Evolutionary conservation across 2,329 filamentous ascomycete species (phyloP), one percentile per base, ranked within the genome.

Genomic region (Botryotinia narcissicola): DNA sequence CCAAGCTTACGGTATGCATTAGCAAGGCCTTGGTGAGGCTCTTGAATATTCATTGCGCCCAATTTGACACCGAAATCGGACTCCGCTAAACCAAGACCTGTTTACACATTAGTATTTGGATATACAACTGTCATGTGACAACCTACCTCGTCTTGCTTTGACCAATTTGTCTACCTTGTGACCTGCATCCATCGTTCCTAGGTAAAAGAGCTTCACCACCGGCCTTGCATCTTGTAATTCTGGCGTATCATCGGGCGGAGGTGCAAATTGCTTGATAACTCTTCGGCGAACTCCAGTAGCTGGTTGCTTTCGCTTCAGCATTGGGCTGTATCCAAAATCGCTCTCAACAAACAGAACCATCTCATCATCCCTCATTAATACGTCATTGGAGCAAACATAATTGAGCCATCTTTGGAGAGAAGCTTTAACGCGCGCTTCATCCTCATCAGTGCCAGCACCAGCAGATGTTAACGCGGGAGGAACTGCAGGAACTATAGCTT

Each of bases 271-370:
- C 86, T 99, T 99, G 81, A 99, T 86, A 75, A 98, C 92, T 85
- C 98, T 98, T 81, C 96, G 89, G 76, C 96, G 90, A 78, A 99
- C 94, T 61, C 96, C 96, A 1, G 96, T 99, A 14, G 96, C 96
- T 35, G 96, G 96, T 83, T 99, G 96, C 86, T 97, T 97, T 87
- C 94, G 94, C 82, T 95, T 92, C 64, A 98, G 91, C 80, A 98
- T 92, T 1, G 96, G 96, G 80, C 94, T 98, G 83, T 99, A 99
- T 59, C 96, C 96, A 82, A 98, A 98, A 82, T 99, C 96, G 81
- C 94, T 97, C 84, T 99, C 96, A n/a, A 99, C 94, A 79, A 99
- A 99, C 74, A 98, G 91, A 8, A 98, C 90, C 90, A 98, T 95
- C 84, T 99, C 96, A 75, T 98, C 95, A 81, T 99, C 96, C 75